Base-by-base conservation (phyloP, 768 basidiomycete genomes). In the Hericium rajendrae region DNA sequence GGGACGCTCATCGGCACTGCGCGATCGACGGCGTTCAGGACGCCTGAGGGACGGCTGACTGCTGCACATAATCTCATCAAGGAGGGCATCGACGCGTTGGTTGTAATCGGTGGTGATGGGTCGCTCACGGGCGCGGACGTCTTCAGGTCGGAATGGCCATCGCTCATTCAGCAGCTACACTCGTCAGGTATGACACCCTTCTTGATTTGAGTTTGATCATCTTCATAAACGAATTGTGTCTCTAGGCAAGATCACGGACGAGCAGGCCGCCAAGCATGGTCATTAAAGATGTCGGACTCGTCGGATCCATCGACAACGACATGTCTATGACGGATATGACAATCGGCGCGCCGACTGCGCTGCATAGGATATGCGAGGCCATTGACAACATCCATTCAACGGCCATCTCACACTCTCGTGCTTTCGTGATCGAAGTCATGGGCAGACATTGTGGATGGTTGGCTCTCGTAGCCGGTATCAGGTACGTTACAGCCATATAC, bases 381-480 rank as follows among this genome's bases (percentile, higher is more conserved):
- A 90, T 99, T 70, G 97, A 99, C 69, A 95, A 93, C 62, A 98
- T 99, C 71, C 95, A 94, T 65, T 94, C 94, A 4, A 98, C 97
- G 8, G 97, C 97, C 6, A 81, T 81, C 61, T 95, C 92, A 56
- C 97, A 99, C 71, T 97, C 94, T 28, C 82, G 97, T 57, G 97
- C 97, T 0, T 99, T 99, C 70, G 94, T 99, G 43, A 78, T 99
- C 41, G 97, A 98, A 71, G 97, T 98, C 54, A 99, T 98, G 97
- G 97, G 97, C n/a, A 77, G 95, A 56, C 91, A 98, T 69, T 98
- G 97, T 71, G 97, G 97, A n/a, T 99, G 97, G 97, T 77, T 98
- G 16, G 94, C 97, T 2, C 76, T 98, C 22, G 78, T 94, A 66
- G 97, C 94, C 11, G 94, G 89, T 60, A 87, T 97, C 52, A 90